These are phyloP conservation scores for Gymnopilus junonius DNA, from an alignment of 768 basidiomycete genomes.

Conservation along the genomic window DNA sequence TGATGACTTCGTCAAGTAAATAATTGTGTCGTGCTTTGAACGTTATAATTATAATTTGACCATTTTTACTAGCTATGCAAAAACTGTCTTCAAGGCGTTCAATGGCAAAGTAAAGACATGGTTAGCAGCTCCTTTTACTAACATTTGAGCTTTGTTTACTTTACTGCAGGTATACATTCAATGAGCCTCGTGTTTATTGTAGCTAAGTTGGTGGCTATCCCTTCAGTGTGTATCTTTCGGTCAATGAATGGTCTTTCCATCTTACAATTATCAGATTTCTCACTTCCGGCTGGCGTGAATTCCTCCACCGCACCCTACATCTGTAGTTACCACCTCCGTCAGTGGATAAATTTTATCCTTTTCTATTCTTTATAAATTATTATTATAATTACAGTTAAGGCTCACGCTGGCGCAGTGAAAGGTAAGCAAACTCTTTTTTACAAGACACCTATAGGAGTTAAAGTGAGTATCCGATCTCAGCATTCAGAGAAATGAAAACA, in stretches of 20 bases:
- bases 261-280: conserved; percentile 31
- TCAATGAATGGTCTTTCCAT: not conserved
- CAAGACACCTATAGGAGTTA: not conserved
- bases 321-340: conserved; percentile 49
- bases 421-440: conserved; percentile 26
- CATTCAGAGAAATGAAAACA: conserved; percentile 52
- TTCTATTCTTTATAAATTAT: not conserved
- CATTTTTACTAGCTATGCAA: conserved; percentile 42
- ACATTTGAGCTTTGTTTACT: not conserved
- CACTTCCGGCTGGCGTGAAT: conserved; percentile 47
- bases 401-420: conserved; percentile 55
- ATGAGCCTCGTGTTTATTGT: conserved; percentile 52
- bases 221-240: conserved; percentile 36
- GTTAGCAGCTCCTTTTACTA: conserved; percentile 21
- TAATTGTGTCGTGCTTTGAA: not conserved
- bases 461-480: conserved; percentile 18
- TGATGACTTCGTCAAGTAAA: conserved; percentile 52
- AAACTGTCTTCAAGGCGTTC: conserved; percentile 51
- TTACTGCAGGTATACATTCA: conserved; percentile 53
- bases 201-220: conserved; percentile 41
- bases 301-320: conserved; percentile 47
- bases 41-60: not conserved
- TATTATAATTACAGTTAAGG: conserved; percentile 37
- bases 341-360: conserved; percentile 13
- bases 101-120: conserved; percentile 54